Conservation (phyloP, 495 filamentous ascomycete genomes). For the Hyaloscypha finlandica region DNA sequence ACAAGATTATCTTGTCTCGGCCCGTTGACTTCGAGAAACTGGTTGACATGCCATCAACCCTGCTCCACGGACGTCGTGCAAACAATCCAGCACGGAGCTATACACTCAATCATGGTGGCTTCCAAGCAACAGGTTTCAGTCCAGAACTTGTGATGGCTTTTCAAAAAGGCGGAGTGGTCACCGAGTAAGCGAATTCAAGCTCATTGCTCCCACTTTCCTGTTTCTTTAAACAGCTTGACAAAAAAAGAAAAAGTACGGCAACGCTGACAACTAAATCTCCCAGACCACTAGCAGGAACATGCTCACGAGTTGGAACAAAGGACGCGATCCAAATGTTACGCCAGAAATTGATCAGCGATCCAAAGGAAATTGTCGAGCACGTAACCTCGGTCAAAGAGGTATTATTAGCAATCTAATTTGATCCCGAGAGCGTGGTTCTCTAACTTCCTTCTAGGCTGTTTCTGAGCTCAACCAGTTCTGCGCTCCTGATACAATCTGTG, state of each 20-base stretch:
- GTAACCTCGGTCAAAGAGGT: constrained; percentile 11
- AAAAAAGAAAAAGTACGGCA: too few relatives aligned
- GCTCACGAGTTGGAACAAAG: background rate
- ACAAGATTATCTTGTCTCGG: constrained; percentile 15
- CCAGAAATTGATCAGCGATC: background rate
- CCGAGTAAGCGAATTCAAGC: background rate
- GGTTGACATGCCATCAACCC: constrained; percentile 15
- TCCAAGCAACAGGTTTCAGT: constrained; percentile 21
- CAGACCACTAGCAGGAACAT: constrained; percentile 2
- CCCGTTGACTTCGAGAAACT: background rate
- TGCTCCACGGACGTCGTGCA: constrained; percentile 10
- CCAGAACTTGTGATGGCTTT: constrained; percentile 17
- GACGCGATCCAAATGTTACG: background rate
- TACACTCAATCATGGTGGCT: constrained; percentile 6
- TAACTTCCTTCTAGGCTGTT: background rate
- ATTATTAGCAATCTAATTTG: background rate
- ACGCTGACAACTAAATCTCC: background rate
- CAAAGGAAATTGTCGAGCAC: constrained; percentile 20
- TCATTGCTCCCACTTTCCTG: too few relatives aligned
- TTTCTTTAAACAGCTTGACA: too few relatives aligned
- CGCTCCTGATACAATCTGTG: background rate
- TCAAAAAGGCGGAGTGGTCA: constrained; percentile 6
- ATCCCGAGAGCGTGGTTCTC: too few relatives aligned
- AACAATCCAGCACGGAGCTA: constrained; percentile 19
- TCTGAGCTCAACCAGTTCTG: constrained; percentile 8